These are phyloP conservation scores for Citrus cavaleriei DNA, from an alignment of 345 rosid species.

Conservation along the genomic window DNA sequence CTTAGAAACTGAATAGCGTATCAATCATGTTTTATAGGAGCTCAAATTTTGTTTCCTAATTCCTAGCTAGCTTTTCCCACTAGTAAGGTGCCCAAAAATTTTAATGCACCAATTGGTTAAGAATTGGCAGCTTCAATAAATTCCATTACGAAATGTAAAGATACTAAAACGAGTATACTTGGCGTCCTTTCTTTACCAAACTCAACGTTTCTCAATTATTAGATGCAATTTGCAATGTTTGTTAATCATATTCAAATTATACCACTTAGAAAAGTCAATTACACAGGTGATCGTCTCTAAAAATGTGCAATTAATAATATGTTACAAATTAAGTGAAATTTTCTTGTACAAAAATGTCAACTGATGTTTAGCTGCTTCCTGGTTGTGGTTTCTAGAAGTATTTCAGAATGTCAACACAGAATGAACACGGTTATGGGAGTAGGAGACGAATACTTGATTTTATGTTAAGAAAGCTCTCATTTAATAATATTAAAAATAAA, in stretches of 20 bases:
- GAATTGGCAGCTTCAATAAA: background rate
- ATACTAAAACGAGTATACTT: background rate
- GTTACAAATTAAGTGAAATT: background rate
- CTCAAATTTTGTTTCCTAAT: too few species aligned
- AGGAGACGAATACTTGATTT: background rate
- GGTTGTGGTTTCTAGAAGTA: background rate
- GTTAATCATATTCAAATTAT: background rate
- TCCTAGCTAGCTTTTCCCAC: background rate
- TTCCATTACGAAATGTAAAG: background rate
- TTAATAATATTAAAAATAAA: too few species aligned
- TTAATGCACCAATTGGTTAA: background rate
- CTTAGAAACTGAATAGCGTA: too few species aligned
- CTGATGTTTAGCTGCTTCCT: background rate
- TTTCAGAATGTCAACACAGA: background rate
- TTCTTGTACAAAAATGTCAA: background rate
- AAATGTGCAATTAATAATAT: background rate
- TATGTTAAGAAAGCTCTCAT: too few species aligned
- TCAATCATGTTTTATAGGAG: too few species aligned
- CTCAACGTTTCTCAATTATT: background rate
- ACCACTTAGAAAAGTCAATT: background rate
- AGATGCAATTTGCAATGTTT: background rate
- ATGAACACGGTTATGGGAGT: background rate
- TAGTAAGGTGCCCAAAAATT: too few species aligned
- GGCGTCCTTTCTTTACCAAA: background rate
- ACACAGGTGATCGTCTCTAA: background rate